Evolutionary conservation across 257 asterid species (phyloP).

Genomic region (Plectranthus barbatus): DNA sequence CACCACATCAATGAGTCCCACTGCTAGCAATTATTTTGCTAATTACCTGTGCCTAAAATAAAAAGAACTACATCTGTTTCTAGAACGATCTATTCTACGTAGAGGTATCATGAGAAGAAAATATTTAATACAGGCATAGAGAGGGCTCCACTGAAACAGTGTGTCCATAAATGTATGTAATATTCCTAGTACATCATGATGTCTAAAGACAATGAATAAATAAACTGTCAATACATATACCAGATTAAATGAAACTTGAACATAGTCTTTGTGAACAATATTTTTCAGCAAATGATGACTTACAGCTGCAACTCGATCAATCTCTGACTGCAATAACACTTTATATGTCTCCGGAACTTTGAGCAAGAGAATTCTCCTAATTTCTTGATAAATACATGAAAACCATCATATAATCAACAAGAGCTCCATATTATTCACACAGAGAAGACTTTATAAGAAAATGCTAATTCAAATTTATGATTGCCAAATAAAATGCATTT

Average conservation of each 20-base stretch:
- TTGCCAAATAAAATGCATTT: neutral
- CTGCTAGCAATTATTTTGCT: neutral
- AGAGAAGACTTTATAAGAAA: slow-evolving; percentile 4
- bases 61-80: neutral
- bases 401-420: slow-evolving; percentile 20
- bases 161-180: neutral
- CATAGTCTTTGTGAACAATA: neutral
- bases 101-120: neutral
- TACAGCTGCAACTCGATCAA: slow-evolving; percentile 84
- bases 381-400: slow-evolving; percentile 48
- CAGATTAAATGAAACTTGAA: neutral
- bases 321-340: slow-evolving; percentile 61
- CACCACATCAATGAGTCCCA: no score
- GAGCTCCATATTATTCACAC: neutral
- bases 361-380: slow-evolving; percentile 71
- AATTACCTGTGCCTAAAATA: neutral
- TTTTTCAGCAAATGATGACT: slow-evolving; percentile 11
- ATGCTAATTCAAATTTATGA: neutral
- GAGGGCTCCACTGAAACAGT: neutral
- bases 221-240: neutral
- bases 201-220: neutral
- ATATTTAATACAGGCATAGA: neutral
- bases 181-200: neutral
- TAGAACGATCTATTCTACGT: neutral
- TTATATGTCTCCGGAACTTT: slow-evolving; percentile 87